Conservation (phyloP, 2,329 filamentous ascomycete species). For the Fusarium sp. region DNA sequence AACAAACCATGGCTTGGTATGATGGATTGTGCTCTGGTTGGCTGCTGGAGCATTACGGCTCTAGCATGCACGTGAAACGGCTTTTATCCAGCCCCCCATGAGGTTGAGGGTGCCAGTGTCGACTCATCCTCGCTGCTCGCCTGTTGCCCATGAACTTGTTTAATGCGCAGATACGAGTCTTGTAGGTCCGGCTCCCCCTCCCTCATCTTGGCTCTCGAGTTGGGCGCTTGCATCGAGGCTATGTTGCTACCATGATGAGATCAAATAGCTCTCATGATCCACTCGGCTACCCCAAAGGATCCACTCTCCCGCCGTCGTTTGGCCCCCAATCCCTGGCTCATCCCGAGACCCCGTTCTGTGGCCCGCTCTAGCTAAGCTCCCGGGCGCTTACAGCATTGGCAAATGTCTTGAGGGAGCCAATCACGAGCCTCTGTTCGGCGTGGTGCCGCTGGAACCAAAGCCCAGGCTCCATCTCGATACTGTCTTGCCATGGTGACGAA, state of each 20-base stretch:
- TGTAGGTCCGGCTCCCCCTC: conserved; percentile 25
- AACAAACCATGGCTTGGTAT: no score
- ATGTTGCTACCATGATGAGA: conserved; percentile 35
- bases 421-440: conserved; percentile 26
- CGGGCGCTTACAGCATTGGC: conserved; percentile 48
- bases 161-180: not conserved
- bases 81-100: no score
- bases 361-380: conserved; percentile 40
- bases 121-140: not conserved
- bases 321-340: conserved; percentile 39
- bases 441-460: conserved; percentile 26
- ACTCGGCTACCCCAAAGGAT: conserved; percentile 29
- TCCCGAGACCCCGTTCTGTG: conserved; percentile 37
- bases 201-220: conserved; percentile 39
- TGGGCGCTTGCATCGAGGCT: conserved; percentile 45
- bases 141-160: not conserved
- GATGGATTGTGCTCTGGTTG: no score
- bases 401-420: conserved; percentile 37
- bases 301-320: conserved; percentile 29
- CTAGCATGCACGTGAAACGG: no score
- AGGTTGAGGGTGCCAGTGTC: no score
- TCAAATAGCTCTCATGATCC: conserved; percentile 38
- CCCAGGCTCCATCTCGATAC: conserved; percentile 26
- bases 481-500: conserved; percentile 20
- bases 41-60: no score